Evolutionary conservation across 2,329 filamentous ascomycete species (phyloP).

Genomic region (Hirsutella rhossiliensis): DNA sequence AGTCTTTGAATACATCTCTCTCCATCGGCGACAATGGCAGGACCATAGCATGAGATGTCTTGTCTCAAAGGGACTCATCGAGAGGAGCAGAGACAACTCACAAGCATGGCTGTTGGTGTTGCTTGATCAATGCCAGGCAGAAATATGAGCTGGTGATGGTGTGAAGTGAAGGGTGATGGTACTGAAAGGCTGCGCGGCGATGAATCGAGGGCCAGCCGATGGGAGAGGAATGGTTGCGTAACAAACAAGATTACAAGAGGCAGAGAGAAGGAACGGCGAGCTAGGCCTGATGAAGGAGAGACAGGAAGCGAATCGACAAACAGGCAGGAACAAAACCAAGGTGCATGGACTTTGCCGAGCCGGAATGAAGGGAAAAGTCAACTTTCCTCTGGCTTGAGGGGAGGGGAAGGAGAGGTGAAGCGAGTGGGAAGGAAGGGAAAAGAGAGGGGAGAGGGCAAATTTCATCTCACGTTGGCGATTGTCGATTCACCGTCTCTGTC

Average conservation of each 20-base stretch:
- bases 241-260: not conserved
- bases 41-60: too few relatives aligned
- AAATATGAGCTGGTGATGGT: not conserved
- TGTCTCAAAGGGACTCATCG: not conserved
- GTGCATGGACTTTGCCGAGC: not conserved
- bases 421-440: too few relatives aligned
- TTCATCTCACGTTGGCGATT: too few relatives aligned
- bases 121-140: not conserved
- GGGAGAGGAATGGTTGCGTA: not conserved
- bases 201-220: not conserved
- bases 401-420: too few relatives aligned
- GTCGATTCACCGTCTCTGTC: too few relatives aligned
- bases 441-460: too few relatives aligned
- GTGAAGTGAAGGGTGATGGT: not conserved
- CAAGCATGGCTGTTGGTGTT: conserved; percentile 7
- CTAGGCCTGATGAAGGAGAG: conserved; percentile 7
- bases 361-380: not conserved
- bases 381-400: not conserved
- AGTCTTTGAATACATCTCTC: not conserved
- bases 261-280: conserved; percentile 1
- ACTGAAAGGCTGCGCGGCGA: not conserved
- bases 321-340: not conserved
- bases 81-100: conserved; percentile 2
- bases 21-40: too few relatives aligned
- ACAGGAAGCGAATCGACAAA: conserved; percentile 8